These are phyloP conservation scores for Basipetospora chlamydospora DNA, from an alignment of 2,329 filamentous ascomycete species.

Conservation along the genomic window DNA sequence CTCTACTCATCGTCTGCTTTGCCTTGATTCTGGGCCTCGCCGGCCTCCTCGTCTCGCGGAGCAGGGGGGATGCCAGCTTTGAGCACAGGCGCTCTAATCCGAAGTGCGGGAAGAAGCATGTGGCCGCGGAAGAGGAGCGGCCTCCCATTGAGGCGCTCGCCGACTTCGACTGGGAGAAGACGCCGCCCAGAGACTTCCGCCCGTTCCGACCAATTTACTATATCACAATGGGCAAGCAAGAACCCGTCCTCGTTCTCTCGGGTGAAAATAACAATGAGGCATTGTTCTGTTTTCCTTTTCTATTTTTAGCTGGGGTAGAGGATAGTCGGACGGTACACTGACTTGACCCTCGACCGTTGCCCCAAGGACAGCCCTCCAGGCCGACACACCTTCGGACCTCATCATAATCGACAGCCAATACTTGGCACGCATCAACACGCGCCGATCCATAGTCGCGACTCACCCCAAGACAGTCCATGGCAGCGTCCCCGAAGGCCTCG, in stretches of 20 bases:
- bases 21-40: neutral
- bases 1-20: neutral
- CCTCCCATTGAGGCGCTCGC: slow-evolving; percentile 11
- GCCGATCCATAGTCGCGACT: slow-evolving; percentile 22
- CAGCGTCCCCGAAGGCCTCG: slow-evolving; percentile 21
- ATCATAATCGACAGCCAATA: slow-evolving; percentile 39
- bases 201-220: slow-evolving; percentile 38
- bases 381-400: slow-evolving; percentile 30
- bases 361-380: slow-evolving; percentile 25
- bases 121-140: too few species aligned
- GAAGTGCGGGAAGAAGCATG: too few species aligned
- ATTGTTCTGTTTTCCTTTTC: too few species aligned
- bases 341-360: neutral
- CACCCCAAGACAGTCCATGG: slow-evolving; percentile 28
- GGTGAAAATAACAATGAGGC: too few species aligned
- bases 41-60: neutral
- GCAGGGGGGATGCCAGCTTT: neutral
- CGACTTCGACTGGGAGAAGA: slow-evolving; percentile 24
- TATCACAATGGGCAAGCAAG: slow-evolving; percentile 35
- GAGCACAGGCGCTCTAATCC: too few species aligned
- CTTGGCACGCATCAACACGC: slow-evolving; percentile 24
- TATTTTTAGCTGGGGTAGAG: too few species aligned
- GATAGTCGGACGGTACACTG: neutral
- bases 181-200: slow-evolving; percentile 23
- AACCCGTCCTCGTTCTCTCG: too few species aligned